A percentile compares a stretch with the other conserved stretches of the same genome.
phyloP scores from a whole-genome alignment of 352 stramenopile species.

The Ophiocytium majus region DNA sequence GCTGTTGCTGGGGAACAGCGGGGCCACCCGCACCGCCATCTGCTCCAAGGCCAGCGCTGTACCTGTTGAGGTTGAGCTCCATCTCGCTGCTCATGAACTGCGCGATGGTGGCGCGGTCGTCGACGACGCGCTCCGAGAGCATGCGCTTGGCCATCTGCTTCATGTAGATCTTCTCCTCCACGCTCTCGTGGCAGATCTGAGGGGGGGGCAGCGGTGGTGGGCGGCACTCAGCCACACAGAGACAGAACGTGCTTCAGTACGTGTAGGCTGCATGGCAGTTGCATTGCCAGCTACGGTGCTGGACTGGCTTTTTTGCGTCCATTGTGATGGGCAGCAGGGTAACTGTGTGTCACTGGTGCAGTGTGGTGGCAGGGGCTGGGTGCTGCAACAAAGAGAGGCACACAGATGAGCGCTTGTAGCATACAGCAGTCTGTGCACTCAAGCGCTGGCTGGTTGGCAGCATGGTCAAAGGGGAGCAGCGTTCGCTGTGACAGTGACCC shows the following conservation, averaged over 20 bases:
- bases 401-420: no score
- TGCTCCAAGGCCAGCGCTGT: background rate
- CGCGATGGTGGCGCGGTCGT: slow-evolving; percentile 23
- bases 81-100: background rate
- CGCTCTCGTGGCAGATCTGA: slow-evolving; percentile 23
- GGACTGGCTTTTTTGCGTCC: no score
- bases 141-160: slow-evolving; percentile 44
- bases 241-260: no score
- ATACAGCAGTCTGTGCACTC: no score
- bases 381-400: no score
- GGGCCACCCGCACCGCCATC: background rate
- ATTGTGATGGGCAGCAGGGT: no score
- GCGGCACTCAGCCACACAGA: no score
- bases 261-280: no score
- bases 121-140: slow-evolving; percentile 42
- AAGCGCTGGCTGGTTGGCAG: no score
- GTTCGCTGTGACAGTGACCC: background rate
- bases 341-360: no score
- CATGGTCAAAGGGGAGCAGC: background rate
- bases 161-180: slow-evolving; percentile 31
- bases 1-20: background rate
- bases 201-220: background rate
- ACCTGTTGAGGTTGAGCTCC: background rate
- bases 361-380: no score
- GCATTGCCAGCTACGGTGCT: no score